Evolutionary conservation across 306 rosid genomes (phyloP), one percentile per base, ranked within the genome.

Genomic region (Fragaria iinumae): DNA sequence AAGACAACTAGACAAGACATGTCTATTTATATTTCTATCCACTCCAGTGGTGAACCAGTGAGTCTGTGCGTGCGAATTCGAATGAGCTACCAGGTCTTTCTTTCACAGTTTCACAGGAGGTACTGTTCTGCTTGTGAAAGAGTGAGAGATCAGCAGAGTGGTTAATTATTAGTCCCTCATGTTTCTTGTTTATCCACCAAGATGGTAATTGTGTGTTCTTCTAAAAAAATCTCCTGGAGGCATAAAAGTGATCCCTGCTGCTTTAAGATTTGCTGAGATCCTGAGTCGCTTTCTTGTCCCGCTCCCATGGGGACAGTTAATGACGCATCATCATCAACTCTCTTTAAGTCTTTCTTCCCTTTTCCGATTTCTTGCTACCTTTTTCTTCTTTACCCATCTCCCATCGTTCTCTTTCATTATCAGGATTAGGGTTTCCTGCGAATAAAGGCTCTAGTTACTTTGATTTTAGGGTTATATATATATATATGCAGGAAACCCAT

Each of bases 211-310:
- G 62, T 73, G 62, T 41, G 44, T 34, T 64, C 77, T 57, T 55
- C 23, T 16, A 25, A 27, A 74, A 39, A 60, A 74, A 11, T 44
- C 78, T 45, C 23, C 70, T 45, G 71, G 27, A 66, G 21, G n/a
- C 32, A 60, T 3, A 60, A 60, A 60, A 41, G 73, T 65, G 59
- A 50, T 20, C 18, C 44, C 63, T 23, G 36, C 74, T 52, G 74
- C 73, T 59, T 80, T 59, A 36, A 72, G 84, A 83, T 80, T 72
- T 76, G 59, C 72, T 60, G 69, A 80, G 84, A 72, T 76, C 70
- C 29, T 65, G 79, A 27, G 87, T 80, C 79, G 69, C 80, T 83
- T 83, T 82, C 82, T 57, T 86, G 80, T 77, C 86, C 56, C 77
- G 80, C 83, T 81, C 82, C 77, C 79, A 76, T 83, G 79, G 85